These are phyloP conservation scores for Teratosphaeria destructans DNA, from an alignment of 2,329 filamentous ascomycete species.

Conservation along the genomic window DNA sequence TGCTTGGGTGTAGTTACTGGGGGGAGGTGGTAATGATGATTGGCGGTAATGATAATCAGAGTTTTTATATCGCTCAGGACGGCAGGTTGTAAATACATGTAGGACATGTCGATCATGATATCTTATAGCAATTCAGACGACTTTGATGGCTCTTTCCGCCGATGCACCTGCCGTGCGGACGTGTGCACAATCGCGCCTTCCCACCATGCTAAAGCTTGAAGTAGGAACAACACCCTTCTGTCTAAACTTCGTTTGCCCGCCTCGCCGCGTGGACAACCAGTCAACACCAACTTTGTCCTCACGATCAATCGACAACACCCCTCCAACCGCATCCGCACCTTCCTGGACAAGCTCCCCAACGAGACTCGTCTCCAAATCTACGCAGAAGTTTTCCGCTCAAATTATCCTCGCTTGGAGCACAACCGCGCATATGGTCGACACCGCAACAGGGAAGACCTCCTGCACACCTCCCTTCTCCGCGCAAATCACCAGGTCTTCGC, in stretches of 20 bases:
- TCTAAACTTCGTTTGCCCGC: neutral
- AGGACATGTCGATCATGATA: neutral
- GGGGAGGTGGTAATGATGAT: neutral
- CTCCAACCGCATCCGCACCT: neutral
- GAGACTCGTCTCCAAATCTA: neutral
- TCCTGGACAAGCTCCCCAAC: neutral
- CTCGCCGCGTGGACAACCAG: neutral
- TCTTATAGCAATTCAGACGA: neutral
- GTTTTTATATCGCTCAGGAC: neutral
- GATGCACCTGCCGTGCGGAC: neutral
- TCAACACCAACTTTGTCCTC: neutral
- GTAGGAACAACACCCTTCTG: neutral
- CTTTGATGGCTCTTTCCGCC: neutral
- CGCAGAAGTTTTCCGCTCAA: neutral
- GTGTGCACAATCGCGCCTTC: neutral
- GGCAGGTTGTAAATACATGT: neutral
- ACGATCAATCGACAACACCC: neutral
- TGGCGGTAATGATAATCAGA: neutral
- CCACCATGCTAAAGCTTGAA: neutral
- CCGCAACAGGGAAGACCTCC: neutral
- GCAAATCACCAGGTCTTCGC: constrained; percentile 2
- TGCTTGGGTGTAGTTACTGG: neutral
- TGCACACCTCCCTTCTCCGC: neutral
- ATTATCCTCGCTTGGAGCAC: neutral
- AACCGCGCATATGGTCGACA: neutral